A percentile compares a stretch with the other conserved stretches of the same genome.
Evolutionary conservation across 805 yeast species (phyloP).

Genomic region (Starmera caribaea): DNA sequence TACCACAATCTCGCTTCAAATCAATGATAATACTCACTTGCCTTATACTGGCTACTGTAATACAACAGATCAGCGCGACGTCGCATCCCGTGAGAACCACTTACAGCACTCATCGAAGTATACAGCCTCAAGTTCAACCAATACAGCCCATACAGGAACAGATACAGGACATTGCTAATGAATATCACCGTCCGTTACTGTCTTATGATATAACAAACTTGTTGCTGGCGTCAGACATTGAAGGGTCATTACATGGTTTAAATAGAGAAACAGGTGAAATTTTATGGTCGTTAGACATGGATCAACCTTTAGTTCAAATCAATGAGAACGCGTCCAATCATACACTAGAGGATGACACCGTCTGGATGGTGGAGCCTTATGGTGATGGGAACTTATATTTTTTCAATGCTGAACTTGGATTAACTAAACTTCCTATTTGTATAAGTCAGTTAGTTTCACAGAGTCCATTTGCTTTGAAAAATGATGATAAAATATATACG

Average conservation of each 20-base stretch:
- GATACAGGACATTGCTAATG: background rate
- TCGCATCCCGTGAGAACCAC: too few relatives aligned
- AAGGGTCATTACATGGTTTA: slow-evolving; percentile 79
- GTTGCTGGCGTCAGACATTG: slow-evolving; percentile 68
- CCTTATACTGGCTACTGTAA: too few relatives aligned
- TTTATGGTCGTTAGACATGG: slow-evolving; percentile 67
- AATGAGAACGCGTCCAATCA: slow-evolving; percentile 12
- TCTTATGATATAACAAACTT: slow-evolving; percentile 63
- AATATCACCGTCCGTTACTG: slow-evolving; percentile 35
- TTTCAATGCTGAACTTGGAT: slow-evolving; percentile 64
- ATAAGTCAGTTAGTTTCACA: slow-evolving; percentile 69
- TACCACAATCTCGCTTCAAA: too few relatives aligned
- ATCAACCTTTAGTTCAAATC: slow-evolving; percentile 48
- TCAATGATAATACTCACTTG: too few relatives aligned
- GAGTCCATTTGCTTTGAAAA: slow-evolving; percentile 72
- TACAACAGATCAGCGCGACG: too few relatives aligned
- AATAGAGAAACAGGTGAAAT: slow-evolving; percentile 65
- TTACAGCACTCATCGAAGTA: too few relatives aligned
- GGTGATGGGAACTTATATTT: slow-evolving; percentile 78
- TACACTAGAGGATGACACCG: slow-evolving; percentile 24
- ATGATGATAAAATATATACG: slow-evolving; percentile 75
- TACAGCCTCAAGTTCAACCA: background rate
- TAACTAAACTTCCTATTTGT: slow-evolving; percentile 73
- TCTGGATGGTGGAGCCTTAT: slow-evolving; percentile 88
- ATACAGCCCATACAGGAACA: slow-evolving; percentile 1